Conservation (phyloP, 2,329 filamentous ascomycete species). For the Pseudogymnoascus sp. region DNA sequence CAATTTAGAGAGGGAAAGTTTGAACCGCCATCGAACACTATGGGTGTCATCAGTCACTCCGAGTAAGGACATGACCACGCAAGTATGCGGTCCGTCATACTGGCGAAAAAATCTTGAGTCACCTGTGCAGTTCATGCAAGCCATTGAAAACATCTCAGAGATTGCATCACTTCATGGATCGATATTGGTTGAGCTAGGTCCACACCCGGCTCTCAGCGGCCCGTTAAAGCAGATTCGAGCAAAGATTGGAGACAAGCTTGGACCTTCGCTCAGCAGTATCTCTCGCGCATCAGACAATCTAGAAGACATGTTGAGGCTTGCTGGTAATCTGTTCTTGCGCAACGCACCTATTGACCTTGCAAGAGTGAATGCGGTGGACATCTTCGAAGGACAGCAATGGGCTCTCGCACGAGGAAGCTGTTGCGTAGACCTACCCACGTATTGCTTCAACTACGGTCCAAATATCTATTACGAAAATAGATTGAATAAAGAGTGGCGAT, state of each 20-base stretch:
- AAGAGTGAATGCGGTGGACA: not conserved
- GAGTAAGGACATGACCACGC: slow-evolving; percentile 13
- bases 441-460: no score
- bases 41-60: not conserved
- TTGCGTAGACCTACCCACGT: no score
- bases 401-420: no score
- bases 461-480: no score
- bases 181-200: slow-evolving; percentile 20
- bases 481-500: no score
- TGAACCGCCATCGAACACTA: no score
- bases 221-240: slow-evolving; percentile 26
- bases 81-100: slow-evolving; percentile 26
- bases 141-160: not conserved
- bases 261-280: no score
- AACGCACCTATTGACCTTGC: slow-evolving; percentile 10
- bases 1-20: not conserved
- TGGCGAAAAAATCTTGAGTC: slow-evolving; percentile 39
- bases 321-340: slow-evolving; percentile 11
- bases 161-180: not conserved
- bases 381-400: no score
- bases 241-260: no score
- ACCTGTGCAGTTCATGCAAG: slow-evolving; percentile 33
- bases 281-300: no score
- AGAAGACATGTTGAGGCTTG: no score
- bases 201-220: slow-evolving; percentile 30